These are phyloP conservation scores for apple (Malus domestica) DNA, from an alignment of 306 rosid genomes.

Conservation along the genomic window ASM211411v1 NC_041793.1:15269501-15270000, in stretches of 20 bases:
- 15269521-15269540: constrained; percentile 58
- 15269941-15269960: constrained; percentile 41
- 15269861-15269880: constrained; percentile 60
- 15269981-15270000: constrained; percentile 39
- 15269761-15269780: constrained; percentile 16
- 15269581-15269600: constrained; percentile 58
- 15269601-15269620: constrained; percentile 52
- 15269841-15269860: constrained; percentile 32
- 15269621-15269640: constrained; percentile 32
- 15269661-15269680: constrained; percentile 59
- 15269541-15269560: constrained; percentile 42
- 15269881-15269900: constrained; percentile 50
- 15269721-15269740: constrained; percentile 66
- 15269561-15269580: constrained; percentile 36
- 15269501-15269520: constrained; percentile 47
- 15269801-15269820: constrained; percentile 63
- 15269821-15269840: constrained; percentile 56
- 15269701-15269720: constrained; percentile 56
- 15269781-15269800: constrained; percentile 40
- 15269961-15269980: constrained; percentile 27
- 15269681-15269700: constrained; percentile 47
- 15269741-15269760: constrained; percentile 25
- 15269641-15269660: constrained; percentile 52
- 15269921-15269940: constrained; percentile 58
- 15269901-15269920: constrained; percentile 61